These are phyloP conservation scores for Chrysanthemum makinoi DNA, from an alignment of 129 eudicot genomes.

Conservation along the genomic window DNA sequence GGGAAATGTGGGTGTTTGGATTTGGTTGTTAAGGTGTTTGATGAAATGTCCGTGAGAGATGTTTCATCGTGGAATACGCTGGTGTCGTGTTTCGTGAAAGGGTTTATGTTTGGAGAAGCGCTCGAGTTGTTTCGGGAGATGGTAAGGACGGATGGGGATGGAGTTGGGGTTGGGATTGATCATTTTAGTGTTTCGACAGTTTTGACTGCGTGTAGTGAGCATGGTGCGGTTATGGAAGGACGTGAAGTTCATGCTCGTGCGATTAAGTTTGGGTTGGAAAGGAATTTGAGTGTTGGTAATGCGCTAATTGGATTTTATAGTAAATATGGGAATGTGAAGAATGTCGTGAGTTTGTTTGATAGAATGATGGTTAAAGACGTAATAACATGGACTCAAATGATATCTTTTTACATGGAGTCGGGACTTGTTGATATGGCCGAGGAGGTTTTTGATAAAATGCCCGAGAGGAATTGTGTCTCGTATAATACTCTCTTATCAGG, in stretches of 20 bases:
- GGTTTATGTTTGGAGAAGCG: slow-evolving; percentile 44
- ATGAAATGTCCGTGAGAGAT: slow-evolving; percentile 59
- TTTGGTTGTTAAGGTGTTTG: slow-evolving; percentile 52
- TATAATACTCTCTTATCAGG: slow-evolving; percentile 78
- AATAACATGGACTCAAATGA: slow-evolving; percentile 74
- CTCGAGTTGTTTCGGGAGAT: slow-evolving; percentile 51
- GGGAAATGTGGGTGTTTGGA: slow-evolving; percentile 57
- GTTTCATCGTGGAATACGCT: slow-evolving; percentile 83
- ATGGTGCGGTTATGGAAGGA: slow-evolving; percentile 38
- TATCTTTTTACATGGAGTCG: slow-evolving; percentile 63
- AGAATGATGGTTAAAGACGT: slow-evolving; percentile 62
- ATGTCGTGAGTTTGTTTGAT: slow-evolving; percentile 53
- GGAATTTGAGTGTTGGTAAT: slow-evolving; percentile 65
- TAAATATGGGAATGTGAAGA: slow-evolving; percentile 50
- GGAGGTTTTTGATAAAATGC: slow-evolving; percentile 61
- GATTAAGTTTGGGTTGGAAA: slow-evolving; percentile 46
- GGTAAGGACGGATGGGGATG: slow-evolving; percentile 30
- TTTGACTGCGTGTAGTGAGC: slow-evolving; percentile 55
- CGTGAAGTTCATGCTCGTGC: slow-evolving; percentile 61
- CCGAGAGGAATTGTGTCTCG: slow-evolving; percentile 58
- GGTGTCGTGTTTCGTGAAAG: slow-evolving; percentile 51
- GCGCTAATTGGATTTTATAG: slow-evolving; percentile 80
- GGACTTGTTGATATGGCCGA: slow-evolving; percentile 65
- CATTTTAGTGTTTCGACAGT: slow-evolving; percentile 64
- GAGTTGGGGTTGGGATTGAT: slow-evolving; percentile 38